Evolutionary conservation across 352 stramenopile species (phyloP), one percentile per base, ranked within the genome.

Genomic region (Hyaloperonospora brassicae): DNA sequence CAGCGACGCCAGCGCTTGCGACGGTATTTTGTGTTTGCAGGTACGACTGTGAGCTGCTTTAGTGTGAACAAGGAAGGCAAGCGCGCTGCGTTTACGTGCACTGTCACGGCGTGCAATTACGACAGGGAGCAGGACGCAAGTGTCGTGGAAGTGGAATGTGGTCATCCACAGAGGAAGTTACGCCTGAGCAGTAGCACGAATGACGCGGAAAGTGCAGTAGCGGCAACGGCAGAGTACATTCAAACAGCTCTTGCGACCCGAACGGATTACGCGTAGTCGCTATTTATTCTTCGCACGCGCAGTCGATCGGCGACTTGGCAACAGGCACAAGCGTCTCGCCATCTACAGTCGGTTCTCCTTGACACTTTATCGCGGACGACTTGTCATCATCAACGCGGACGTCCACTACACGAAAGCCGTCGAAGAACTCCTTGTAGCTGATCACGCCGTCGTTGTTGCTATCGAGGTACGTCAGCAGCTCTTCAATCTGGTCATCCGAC

Each of bases 341-440:
- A 23, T 50, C 22, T 35, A 42, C 35, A 11, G 48, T 21, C 21
- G n/a, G 13, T 22, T 43, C 36, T 11, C 52, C 30, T 8, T 22
- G 27, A 4, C 34, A 49, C 39, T 62, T 68, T 39, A 1, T 61
- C 13, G 57, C 47, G 2, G 50, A 42, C 5, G 52, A 47, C 35
- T 66, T 62, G 43, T 76, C 64, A 1, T 78, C 73, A n/a, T 62
- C 64, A 22, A 90, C 49, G 12, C 71, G 78, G 47, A 91, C 78
- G 46, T 91, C 78, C 31, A 95, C 82, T 43, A 97, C 72, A 43
- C 80, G 72, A 68, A 97, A 97, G 50, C 88, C 88, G 42, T 94
- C 75, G 39, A 97, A 89, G 64, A 97, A 97, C 63, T 97, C 89
- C 64, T 95, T 92, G 79, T 97, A 97, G 67, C 83, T 92, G 57